Base-by-base conservation (phyloP, 2,329 filamentous ascomycete genomes). In the Nemania bipapillata region DNA sequence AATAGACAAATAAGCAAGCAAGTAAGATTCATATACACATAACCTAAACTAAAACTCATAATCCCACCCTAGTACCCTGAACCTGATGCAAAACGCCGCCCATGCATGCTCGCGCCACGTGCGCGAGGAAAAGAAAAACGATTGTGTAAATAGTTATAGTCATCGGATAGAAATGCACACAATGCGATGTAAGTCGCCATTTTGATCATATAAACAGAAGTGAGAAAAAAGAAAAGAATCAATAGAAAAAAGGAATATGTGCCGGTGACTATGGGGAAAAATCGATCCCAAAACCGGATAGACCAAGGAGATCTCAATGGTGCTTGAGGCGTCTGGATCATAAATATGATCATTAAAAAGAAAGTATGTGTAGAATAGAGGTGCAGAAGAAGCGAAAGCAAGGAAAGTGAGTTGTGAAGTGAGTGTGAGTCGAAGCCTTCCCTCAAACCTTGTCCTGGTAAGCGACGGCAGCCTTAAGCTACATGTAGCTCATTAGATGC, bases 11-110 rank as follows among this genome's bases (percentile, higher is more conserved):
- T 15, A 55, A 30, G 9, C 49, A 45, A 53, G n/a, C 9, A 32
- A 57, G n/a, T n/a, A 52, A 50, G 28, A 15, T 55, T 66, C 58
- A 63, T 66, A 30, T 69, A 65, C 66, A 68, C 57, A 50, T 65
- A 28, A 54, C 40, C 15, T n/a, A 26, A 64, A 45, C n/a, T 32
- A 17, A 45, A 63, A 42, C 17, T 12, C 11, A 45, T 4, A 32
- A 9, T 32, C 30, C 35, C 22, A 35, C 24, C 17, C 32, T 17
- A 24, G 32, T 9, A 53, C 40, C 62, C 22, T 37, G 45, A 49
- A 45, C 55, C 49, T 15, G 20, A 69, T 66, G 63, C 66, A 42
- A 45, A 66, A 69, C 66, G 49, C 66, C 66, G 26, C 22, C 49
- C 49, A 60, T 65, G 61, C 45, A n/a, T n/a, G 47, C 54, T 24